Evolutionary conservation across 345 rosid genomes (phyloP), one percentile per base, ranked within the genome.

Genomic region (Eutrema heterophyllum): DNA sequence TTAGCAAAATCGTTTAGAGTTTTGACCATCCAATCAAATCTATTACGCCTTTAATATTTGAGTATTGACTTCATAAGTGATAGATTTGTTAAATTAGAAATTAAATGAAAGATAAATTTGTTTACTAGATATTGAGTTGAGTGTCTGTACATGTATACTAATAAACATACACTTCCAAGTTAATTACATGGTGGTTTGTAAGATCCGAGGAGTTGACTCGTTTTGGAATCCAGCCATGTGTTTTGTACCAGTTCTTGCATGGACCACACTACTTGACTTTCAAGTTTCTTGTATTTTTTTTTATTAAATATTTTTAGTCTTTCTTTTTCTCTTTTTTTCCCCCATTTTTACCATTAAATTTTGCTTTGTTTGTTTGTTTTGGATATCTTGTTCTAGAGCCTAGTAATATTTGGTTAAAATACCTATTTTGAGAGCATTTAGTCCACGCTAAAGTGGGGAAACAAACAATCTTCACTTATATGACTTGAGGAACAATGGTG

Each of bases 151-250:
- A 45, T 57, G 49, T 2, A 6, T 9, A 33, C 38, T 18, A n/a
- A 57, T 72, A 43, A 62, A 43, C 33, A 45, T 16, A 57, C 38
- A 50, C 33, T 24, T 49, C 24, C 12, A 8, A n/a, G 30, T 65
- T 46, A 43, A 72, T 33, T 2, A 26, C 58, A 73, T 14, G 57
- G 7, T 60, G 29, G 49, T 76, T 70, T 56, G 80, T 48, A 70
- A 76, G 76, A 70, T 77, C 76, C 80, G 48, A 77, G 70, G 76
- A 77, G 76, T 77, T 77, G 76, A 77, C 80, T 77, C 6, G 61
- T 56, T 70, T 62, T 52, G 24, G 71, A 55, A 64, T 70, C 80
- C 71, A 66, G 5, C 54, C 80, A 77, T 57, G 71, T 76, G 80
- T 70, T 58, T 36, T 55, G 71, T 70, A 70, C 61, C 75, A 63